phyloP scores from a whole-genome alignment of 75 land plant species.

The Adiantum capillusveneris region DNA sequence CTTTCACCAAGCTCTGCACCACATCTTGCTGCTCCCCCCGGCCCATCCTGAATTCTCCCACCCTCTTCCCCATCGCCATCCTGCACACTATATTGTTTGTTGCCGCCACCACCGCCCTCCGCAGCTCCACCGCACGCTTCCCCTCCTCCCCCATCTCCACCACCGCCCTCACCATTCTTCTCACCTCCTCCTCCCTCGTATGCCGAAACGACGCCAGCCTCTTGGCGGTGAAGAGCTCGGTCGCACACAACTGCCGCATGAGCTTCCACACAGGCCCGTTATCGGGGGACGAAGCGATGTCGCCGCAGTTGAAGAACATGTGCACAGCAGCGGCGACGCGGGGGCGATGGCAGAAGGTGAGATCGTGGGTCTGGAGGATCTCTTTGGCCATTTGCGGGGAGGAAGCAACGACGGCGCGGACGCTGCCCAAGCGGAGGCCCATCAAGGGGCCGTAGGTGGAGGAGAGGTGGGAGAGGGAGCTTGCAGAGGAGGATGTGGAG shows the following conservation, averaged over 20 bases:
- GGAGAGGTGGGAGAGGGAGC: no score
- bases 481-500: no score
- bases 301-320: constrained; percentile 20
- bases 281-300: constrained; percentile 35
- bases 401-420: constrained; percentile 32
- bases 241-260: constrained; percentile 42
- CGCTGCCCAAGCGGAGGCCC: constrained; percentile 35
- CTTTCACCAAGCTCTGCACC: constrained; percentile 1
- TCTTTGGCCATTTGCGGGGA: constrained; percentile 35
- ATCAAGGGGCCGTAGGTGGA: constrained; percentile 36
- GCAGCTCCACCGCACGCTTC: constrained; percentile 1
- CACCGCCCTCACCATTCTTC: no score
- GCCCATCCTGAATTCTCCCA: constrained; percentile 4
- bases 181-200: constrained; percentile 16
- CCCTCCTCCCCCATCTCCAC: no score
- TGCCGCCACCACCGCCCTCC: background rate
- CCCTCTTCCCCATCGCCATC: constrained; percentile 43
- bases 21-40: no score
- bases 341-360: constrained; percentile 31
- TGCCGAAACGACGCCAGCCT: constrained; percentile 12
- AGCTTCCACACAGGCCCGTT: constrained; percentile 43
- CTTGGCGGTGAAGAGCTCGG: constrained; percentile 41
- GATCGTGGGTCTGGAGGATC: constrained; percentile 37
- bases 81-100: constrained; percentile 28
- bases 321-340: constrained; percentile 10